Conservation (phyloP, 805 yeast species). For the Starmerella potacharoeniae region DNA sequence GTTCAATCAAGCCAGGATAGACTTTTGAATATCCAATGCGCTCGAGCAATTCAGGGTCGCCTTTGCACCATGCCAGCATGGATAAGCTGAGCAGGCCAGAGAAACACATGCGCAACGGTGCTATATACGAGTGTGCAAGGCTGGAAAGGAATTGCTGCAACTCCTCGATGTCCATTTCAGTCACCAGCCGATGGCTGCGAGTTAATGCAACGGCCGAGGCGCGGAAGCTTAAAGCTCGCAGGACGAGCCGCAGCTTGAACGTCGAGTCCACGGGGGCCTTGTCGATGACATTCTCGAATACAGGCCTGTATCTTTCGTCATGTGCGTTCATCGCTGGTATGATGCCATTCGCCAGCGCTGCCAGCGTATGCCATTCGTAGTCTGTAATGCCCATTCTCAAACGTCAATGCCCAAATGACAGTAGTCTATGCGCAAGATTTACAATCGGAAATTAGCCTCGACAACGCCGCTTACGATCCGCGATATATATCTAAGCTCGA, state of each 20-base stretch:
- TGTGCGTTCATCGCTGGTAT: slow-evolving; percentile 8
- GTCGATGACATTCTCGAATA: slow-evolving; percentile 1
- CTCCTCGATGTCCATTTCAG: slow-evolving; percentile 26
- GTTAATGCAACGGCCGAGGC: slow-evolving; percentile 23
- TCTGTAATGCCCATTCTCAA: background rate
- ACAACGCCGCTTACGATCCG: background rate
- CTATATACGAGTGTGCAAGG: slow-evolving; percentile 31
- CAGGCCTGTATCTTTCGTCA: background rate
- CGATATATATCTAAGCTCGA: background rate
- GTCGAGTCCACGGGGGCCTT: background rate
- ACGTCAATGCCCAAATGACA: background rate
- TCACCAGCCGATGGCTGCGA: slow-evolving; percentile 16
- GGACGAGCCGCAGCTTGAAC: slow-evolving; percentile 15
- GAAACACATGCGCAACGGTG: slow-evolving; percentile 31
- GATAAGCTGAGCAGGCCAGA: slow-evolving; percentile 26
- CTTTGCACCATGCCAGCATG: slow-evolving; percentile 7
- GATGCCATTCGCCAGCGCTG: slow-evolving; percentile 1
- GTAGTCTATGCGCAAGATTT: no score
- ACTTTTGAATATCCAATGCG: slow-evolving; percentile 11
- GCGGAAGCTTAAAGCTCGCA: slow-evolving; percentile 20
- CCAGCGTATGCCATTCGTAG: slow-evolving; percentile 13
- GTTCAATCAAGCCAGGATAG: slow-evolving; percentile 9
- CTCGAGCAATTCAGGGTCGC: background rate
- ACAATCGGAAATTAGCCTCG: background rate
- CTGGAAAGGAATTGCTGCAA: slow-evolving; percentile 31